Evolutionary conservation across 352 stramenopile species (phyloP), one percentile per base, ranked within the genome.

Genomic region (Phytophthora pinifolia): DNA sequence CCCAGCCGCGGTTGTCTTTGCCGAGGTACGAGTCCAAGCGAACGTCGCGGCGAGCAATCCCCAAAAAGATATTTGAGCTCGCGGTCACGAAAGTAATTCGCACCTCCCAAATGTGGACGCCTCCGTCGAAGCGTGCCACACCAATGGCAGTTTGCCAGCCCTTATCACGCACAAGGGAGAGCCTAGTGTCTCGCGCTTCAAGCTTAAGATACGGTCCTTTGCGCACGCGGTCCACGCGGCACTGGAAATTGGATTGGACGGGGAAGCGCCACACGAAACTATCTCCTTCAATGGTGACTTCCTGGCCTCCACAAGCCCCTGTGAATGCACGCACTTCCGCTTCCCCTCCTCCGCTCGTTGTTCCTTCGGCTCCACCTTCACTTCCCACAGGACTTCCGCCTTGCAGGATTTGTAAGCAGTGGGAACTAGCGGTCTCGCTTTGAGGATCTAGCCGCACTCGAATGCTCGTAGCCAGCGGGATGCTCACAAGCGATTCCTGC

Each of bases 1-100:
- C 88, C 88, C 88, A 96, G 12, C 88, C 86, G 20, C 87, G 83
- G 50, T 95, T 96, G 57, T 96, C 88, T 36, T 96, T 96, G n/a
- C 88, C 88, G 22, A 96, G 57, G 37, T 96, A 96, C 17, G 88
- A 96, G 41, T 96, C 84, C 9, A 96, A 52, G 0, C 88, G 81
- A 18, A 94, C 85, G 18, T 95, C 84, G 18, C 87, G 80, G 2
- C 86, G 86, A 38, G 77, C 88, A 35, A 96, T 86, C 7, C 86
- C 88, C 15, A 96, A 61, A 51, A 96, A 96, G 38, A 96, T 94
- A 39, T 96, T 95, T 29, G 78, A 92, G 46, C 83, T 94, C n/a
- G 87, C 86, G 12, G 83, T 95, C 30, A 93, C 79, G 30, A 93
- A 93, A 31, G 77, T 72, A 39, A 93, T 96, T 1, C 83, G 83